Evolutionary conservation across 352 stramenopile genomes (phyloP), one percentile per base, ranked within the genome.

Genomic region (Globisporangium perplexum): DNA sequence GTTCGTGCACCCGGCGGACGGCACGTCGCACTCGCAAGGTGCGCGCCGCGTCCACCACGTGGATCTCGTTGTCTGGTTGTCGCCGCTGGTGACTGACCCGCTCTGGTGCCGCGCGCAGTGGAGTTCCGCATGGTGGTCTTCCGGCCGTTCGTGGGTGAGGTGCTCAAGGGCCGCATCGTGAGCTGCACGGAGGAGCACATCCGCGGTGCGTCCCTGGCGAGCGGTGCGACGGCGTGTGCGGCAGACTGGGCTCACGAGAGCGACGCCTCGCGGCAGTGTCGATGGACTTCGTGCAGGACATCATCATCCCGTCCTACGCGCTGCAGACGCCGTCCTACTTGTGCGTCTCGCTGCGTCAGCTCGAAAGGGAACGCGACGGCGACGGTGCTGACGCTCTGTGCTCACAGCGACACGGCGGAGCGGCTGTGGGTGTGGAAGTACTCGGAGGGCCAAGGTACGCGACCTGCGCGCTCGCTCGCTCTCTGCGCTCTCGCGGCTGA

Each of bases 71-170:
- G n/a, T n/a, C n/a, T n/a, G n/a, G n/a, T n/a, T n/a, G n/a, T n/a
- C n/a, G n/a, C n/a, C n/a, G n/a, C n/a, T n/a, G n/a, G n/a, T n/a
- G n/a, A n/a, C n/a, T n/a, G n/a, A n/a, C n/a, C n/a, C n/a, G n/a
- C n/a, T n/a, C n/a, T n/a, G n/a, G n/a, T n/a, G n/a, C n/a, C n/a
- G n/a, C n/a, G 6, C 39, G 30, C 48, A 86, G 86, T 96, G 36
- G 78, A 94, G 69, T 94, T 96, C 67, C 82, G 86, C 41, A 89
- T 96, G 71, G 80, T 96, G 11, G 83, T 96, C 30, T 96, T 96
- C 66, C 74, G 84, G 8, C 86, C 86, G 31, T 92, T 93, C 45
- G 82, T 94, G 23, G 86, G 86, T 28, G 86, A 96, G 71, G 79
- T 96, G 59, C 68, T 96, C 39, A 93, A 93, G 59, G 86, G 86